Base-by-base conservation (phyloP, 495 filamentous ascomycete species). In the Penicillium coprophilum region DNA sequence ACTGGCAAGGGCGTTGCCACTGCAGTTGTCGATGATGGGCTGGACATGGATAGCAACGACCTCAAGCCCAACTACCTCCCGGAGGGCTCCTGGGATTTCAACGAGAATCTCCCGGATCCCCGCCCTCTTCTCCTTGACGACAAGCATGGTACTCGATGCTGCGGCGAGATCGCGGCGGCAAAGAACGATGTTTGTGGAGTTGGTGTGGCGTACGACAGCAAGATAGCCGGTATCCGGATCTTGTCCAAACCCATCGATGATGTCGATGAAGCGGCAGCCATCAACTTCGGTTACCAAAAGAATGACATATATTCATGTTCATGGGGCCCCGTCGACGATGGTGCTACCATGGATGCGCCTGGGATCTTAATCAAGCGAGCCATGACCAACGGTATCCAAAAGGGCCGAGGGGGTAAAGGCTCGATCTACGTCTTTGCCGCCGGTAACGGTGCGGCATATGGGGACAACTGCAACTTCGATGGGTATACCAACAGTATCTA, bases 401-500 rank as follows among this genome's bases (percentile, higher is more conserved):
- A 94, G 40, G 94, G 94, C 39, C 87, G 94, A 43, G 77, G 75
- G 32, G 88, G 91, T 2, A 82, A 83, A 52, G 94, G 94, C n/a
- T 94, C 91, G 12, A 87, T 98, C 58, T 98, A 91, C 62, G 94
- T 98, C 46, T 98, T 98, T 71, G 94, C 94, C 17, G 94, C 92
- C 58, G 94, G 94, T 54, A 98, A 98, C 67, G 94, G 94, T 34
- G 95, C 92, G 23, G 71, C 74, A n/a, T 80, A 66, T 46, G 92
- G 88, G 39, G 94, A 98, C 67, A 97, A 98, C 74, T 98, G 94
- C 82, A 98, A 98, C 68, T 98, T 97, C 65, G 94, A 98, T 67
- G 94, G 94, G 11, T 98, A 98, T 71, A 97, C 95, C 60, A 98
- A 98, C 75, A 96, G 91, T 66, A 98, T 98, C 54, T 98, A 97